Evolutionary conservation across 1,139 yeast species (phyloP).

Genomic region (Yamadazyma oceani): DNA sequence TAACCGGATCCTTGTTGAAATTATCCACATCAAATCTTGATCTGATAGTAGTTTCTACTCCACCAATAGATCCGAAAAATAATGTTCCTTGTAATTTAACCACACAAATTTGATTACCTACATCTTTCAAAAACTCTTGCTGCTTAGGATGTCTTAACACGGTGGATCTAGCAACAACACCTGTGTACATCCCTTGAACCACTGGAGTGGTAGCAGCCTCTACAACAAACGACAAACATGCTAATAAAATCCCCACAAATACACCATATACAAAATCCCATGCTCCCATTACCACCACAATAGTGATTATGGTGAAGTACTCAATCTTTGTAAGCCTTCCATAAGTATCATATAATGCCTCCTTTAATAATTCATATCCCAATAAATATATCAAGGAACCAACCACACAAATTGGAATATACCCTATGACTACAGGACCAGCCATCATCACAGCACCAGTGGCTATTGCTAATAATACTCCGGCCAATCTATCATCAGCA

Average conservation of each 20-base stretch:
- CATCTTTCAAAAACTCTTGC: slow-evolving; percentile 77
- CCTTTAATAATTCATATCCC: slow-evolving; percentile 87
- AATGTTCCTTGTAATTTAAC: slow-evolving; percentile 83
- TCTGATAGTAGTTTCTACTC: slow-evolving; percentile 77
- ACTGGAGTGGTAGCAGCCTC: slow-evolving; percentile 88
- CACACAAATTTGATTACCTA: slow-evolving; percentile 89
- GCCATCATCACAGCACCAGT: slow-evolving; percentile 78
- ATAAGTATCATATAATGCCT: slow-evolving; percentile 81
- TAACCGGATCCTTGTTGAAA: slow-evolving; percentile 57
- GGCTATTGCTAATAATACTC: slow-evolving; percentile 78
- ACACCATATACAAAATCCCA: slow-evolving; percentile 95
- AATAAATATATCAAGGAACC: slow-evolving; percentile 86
- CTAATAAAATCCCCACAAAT: slow-evolving; percentile 83
- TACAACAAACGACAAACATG: slow-evolving; percentile 88
- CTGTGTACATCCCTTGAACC: slow-evolving; percentile 79
- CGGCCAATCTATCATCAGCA: slow-evolving; percentile 86
- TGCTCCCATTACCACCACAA: slow-evolving; percentile 91
- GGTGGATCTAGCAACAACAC: slow-evolving; percentile 86
- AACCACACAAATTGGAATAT: slow-evolving; percentile 91
- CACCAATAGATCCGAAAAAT: slow-evolving; percentile 93
- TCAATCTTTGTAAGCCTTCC: slow-evolving; percentile 77
- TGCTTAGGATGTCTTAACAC: slow-evolving; percentile 91
- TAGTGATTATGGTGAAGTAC: slow-evolving; percentile 77
- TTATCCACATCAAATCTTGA: slow-evolving; percentile 60
- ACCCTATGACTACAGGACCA: slow-evolving; percentile 93